Conservation (phyloP, 2,329 filamentous ascomycete genomes). For the Venturiaceae sp. region DNA sequence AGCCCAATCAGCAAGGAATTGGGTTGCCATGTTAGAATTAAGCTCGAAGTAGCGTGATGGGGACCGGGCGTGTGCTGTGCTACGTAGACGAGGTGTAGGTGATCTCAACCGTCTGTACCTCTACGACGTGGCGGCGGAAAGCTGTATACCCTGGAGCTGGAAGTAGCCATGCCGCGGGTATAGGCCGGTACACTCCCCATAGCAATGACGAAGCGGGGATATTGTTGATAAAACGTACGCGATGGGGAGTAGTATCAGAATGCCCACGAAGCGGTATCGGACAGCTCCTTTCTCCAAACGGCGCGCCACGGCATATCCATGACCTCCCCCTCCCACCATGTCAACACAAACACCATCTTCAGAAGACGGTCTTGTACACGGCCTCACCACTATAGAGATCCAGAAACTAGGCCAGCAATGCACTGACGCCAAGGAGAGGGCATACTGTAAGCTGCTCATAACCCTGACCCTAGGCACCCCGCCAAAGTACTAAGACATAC, state of each 20-base stretch:
- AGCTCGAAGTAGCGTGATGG: neutral
- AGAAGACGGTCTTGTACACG: slow-evolving; percentile 31
- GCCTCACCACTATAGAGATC: slow-evolving; percentile 56
- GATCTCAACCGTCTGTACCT: neutral
- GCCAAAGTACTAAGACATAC: slow-evolving; percentile 2
- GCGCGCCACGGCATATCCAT: neutral
- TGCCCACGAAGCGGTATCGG: neutral
- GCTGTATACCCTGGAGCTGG: no score
- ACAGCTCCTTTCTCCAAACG: neutral
- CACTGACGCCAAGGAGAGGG: slow-evolving; percentile 61
- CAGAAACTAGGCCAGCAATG: slow-evolving; percentile 51
- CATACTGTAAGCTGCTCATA: slow-evolving; percentile 56
- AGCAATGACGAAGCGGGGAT: no score
- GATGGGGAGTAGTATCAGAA: no score
- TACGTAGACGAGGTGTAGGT: no score
- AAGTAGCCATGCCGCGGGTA: no score
- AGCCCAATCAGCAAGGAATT: slow-evolving; percentile 39
- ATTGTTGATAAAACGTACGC: no score
- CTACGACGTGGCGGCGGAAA: neutral
- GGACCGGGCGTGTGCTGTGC: no score
- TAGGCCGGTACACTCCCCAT: no score
- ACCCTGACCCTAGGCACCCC: neutral
- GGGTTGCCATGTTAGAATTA: slow-evolving; percentile 33
- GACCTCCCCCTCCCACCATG: neutral
- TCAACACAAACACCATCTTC: neutral